Conservation (phyloP, 164 flowering plant species). For the Aristolochia californica region DNA sequence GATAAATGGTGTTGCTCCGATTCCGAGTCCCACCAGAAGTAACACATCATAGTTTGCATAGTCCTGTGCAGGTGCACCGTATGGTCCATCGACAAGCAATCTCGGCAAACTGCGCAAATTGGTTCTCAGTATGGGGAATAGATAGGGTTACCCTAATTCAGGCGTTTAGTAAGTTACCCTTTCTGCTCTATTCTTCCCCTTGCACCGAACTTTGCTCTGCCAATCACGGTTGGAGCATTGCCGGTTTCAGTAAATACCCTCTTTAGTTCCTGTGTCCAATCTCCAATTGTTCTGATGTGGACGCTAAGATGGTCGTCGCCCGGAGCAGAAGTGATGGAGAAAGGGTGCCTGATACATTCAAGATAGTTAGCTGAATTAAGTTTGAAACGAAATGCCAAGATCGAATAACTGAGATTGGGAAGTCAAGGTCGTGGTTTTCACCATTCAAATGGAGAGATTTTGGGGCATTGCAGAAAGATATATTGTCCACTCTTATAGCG, state of each 20-base stretch:
- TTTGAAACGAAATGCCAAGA: background rate
- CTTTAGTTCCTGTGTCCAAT: conserved; percentile 84
- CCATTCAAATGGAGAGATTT: conserved; percentile 89
- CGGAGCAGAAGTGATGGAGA: conserved; percentile 92
- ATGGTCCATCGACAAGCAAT: conserved; percentile 89
- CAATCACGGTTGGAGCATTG: conserved; percentile 35
- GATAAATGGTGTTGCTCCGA: conserved; percentile 96
- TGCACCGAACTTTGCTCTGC: conserved; percentile 43
- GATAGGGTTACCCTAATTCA: too few species aligned
- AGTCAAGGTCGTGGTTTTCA: conserved; percentile 11
- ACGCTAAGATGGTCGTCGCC: conserved; percentile 82
- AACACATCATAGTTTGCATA: conserved; percentile 77
- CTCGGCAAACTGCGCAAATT: conserved; percentile 51
- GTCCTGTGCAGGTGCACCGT: conserved; percentile 97
- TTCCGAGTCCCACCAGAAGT: conserved; percentile 92
- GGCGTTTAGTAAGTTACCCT: conserved; percentile 30
- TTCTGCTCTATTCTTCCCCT: conserved; percentile 27
- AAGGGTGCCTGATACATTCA: conserved; percentile 68
- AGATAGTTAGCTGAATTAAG: too few species aligned
- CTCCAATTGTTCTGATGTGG: conserved; percentile 83
- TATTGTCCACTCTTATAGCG: conserved; percentile 93
- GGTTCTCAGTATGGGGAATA: too few species aligned
- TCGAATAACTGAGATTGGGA: background rate
- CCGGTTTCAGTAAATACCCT: conserved; percentile 53
- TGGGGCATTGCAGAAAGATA: conserved; percentile 76